Evolutionary conservation across 2,329 filamentous ascomycete genomes (phyloP).

Genomic region (Microsporum audouinii): DNA sequence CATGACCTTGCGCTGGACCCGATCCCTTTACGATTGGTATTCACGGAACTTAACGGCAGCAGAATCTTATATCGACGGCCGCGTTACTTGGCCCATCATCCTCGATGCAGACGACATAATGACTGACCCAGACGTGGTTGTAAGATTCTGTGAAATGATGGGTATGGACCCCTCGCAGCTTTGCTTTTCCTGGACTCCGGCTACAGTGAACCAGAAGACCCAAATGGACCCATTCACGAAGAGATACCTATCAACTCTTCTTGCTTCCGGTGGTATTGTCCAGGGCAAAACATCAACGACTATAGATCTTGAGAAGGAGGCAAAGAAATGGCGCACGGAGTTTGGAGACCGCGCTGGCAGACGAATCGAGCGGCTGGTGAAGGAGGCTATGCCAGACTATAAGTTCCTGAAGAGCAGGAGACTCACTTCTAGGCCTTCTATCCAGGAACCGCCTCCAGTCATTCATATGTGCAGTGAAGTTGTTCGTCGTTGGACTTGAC

Average conservation of each 20-base stretch:
- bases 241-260: constrained; percentile 22
- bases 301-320: constrained; percentile 26
- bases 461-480: not conserved
- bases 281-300: constrained; percentile 22
- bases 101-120: constrained; percentile 33
- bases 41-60: constrained; percentile 15
- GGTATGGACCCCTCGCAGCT: constrained; percentile 26
- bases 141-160: constrained; percentile 19
- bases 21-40: constrained; percentile 29
- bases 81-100: constrained; percentile 19
- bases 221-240: not conserved
- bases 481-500: not conserved
- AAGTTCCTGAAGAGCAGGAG: constrained; percentile 25
- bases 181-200: constrained; percentile 24
- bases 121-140: constrained; percentile 22
- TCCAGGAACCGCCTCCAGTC: not conserved
- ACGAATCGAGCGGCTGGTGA: constrained; percentile 20
- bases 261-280: constrained; percentile 25
- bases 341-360: constrained; percentile 22
- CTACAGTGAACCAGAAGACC: not conserved
- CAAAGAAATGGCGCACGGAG: constrained; percentile 27
- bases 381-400: constrained; percentile 31
- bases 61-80: not conserved
- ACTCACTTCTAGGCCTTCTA: not conserved
- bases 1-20: constrained; percentile 24